These are phyloP conservation scores for Citropsis articulata DNA, from an alignment of 345 rosid species.

Conservation along the genomic window DNA sequence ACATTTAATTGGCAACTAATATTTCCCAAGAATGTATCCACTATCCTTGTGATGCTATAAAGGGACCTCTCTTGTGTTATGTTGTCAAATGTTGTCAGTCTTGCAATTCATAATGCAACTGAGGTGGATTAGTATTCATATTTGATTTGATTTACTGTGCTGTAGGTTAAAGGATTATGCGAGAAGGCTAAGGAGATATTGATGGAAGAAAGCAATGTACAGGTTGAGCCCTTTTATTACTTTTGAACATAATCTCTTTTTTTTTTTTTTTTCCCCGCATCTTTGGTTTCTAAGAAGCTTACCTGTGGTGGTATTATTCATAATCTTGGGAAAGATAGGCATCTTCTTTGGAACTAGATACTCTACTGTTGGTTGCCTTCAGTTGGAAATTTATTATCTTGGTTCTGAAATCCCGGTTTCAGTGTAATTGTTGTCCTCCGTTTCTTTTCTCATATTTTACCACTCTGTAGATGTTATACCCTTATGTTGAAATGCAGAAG, in stretches of 20 bases:
- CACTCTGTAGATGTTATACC: not conserved
- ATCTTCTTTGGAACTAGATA: conserved; percentile 3
- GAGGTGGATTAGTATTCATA: not conserved
- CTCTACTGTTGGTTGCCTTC: not conserved
- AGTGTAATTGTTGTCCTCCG: not conserved
- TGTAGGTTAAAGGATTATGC: conserved; percentile 82
- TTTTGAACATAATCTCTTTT: too few relatives aligned
- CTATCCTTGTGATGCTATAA: not conserved
- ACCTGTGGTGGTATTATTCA: conserved; percentile 2
- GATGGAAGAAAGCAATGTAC: conserved; percentile 99
- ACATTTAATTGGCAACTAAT: not conserved
- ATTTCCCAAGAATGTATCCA: not conserved
- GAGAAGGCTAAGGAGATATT: conserved; percentile 96
- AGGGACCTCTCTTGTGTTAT: not conserved
- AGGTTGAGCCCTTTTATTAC: conserved; percentile 42
- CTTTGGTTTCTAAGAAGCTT: not conserved
- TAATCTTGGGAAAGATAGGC: not conserved
- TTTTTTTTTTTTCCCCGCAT: not conserved
- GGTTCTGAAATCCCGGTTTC: conserved; percentile 1
- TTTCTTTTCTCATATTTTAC: not conserved
- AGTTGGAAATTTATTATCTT: not conserved
- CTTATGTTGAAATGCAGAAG: conserved; percentile 8
- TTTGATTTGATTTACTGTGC: conserved; percentile 7
- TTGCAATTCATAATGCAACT: not conserved
- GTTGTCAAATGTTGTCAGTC: not conserved